Conservation (phyloP, 108 stramenopile species). For the Seminavis robusta region DNA sequence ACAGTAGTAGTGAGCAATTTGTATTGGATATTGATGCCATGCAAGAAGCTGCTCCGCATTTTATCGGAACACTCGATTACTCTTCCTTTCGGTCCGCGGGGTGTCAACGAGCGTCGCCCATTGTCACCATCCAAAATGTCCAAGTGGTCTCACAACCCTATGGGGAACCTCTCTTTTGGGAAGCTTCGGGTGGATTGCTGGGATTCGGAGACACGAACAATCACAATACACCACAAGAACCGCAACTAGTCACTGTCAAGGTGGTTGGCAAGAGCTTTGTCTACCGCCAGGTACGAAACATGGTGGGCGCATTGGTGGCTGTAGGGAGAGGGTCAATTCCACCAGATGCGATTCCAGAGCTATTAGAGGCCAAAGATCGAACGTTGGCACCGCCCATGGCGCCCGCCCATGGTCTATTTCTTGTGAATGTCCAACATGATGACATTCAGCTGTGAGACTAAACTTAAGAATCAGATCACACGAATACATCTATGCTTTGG, state of each 20-base stretch:
- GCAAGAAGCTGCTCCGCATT: slow-evolving; percentile 48
- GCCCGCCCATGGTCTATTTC: slow-evolving; percentile 77
- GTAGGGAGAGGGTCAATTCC: slow-evolving; percentile 57
- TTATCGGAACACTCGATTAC: slow-evolving; percentile 76
- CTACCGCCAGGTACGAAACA: slow-evolving; percentile 82
- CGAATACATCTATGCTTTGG: too few species aligned
- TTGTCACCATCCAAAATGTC: slow-evolving; percentile 60
- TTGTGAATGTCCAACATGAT: slow-evolving; percentile 76
- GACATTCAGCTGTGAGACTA: slow-evolving; percentile 54
- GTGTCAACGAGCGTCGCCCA: slow-evolving; percentile 60
- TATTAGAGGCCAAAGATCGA: slow-evolving; percentile 51
- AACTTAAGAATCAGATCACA: too few species aligned
- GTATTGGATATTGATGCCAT: slow-evolving; percentile 59
- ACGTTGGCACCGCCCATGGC: slow-evolving; percentile 55
- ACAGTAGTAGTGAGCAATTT: too few species aligned
- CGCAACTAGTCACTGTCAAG: slow-evolving; percentile 52
- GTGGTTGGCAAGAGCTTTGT: slow-evolving; percentile 73
- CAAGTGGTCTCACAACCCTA: slow-evolving; percentile 24
- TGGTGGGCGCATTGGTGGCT: slow-evolving; percentile 64
- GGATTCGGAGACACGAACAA: neutral
- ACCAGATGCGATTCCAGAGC: slow-evolving; percentile 39
- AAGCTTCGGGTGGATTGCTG: neutral
- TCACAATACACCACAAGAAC: neutral
- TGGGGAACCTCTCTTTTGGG: slow-evolving; percentile 23
- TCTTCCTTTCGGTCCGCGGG: slow-evolving; percentile 70